phyloP scores from a whole-genome alignment of 129 eudicot species.

The Centrapalus pauciflorus region DNA sequence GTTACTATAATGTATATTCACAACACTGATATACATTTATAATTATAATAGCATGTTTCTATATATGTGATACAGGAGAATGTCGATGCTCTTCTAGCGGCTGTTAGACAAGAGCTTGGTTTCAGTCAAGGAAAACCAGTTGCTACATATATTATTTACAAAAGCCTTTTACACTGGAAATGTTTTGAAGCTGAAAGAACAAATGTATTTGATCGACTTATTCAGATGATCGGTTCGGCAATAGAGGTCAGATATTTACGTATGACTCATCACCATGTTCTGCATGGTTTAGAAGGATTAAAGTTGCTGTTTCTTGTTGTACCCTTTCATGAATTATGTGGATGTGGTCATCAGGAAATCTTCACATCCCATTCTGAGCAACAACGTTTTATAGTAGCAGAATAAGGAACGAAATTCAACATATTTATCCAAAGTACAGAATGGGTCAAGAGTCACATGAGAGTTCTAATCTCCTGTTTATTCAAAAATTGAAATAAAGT shows the following conservation, averaged over 20 bases:
- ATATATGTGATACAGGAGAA: conserved; percentile 47
- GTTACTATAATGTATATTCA: no score
- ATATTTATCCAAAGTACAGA: neutral
- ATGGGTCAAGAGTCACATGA: neutral
- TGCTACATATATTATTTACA: conserved; percentile 79
- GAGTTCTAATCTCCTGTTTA: neutral
- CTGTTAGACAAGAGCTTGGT: conserved; percentile 58
- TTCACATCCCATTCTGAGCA: no score
- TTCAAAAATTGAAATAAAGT: neutral
- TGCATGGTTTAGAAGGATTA: neutral
- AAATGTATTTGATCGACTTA: conserved; percentile 75
- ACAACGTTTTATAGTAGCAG: no score
- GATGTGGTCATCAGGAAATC: neutral
- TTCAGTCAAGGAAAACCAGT: conserved; percentile 92
- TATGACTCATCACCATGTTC: neutral
- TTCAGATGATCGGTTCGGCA: conserved; percentile 64
- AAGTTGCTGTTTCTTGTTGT: neutral
- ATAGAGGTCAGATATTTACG: conserved; percentile 46
- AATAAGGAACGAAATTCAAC: neutral
- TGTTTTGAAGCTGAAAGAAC: conserved; percentile 81
- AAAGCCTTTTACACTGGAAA: conserved; percentile 84
- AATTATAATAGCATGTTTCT: neutral
- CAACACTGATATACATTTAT: neutral
- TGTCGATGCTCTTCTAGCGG: conserved; percentile 48
- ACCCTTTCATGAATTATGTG: neutral